phyloP scores from a whole-genome alignment of 2,329 filamentous ascomycete species.

The Ophiostoma fasciatum region DNA sequence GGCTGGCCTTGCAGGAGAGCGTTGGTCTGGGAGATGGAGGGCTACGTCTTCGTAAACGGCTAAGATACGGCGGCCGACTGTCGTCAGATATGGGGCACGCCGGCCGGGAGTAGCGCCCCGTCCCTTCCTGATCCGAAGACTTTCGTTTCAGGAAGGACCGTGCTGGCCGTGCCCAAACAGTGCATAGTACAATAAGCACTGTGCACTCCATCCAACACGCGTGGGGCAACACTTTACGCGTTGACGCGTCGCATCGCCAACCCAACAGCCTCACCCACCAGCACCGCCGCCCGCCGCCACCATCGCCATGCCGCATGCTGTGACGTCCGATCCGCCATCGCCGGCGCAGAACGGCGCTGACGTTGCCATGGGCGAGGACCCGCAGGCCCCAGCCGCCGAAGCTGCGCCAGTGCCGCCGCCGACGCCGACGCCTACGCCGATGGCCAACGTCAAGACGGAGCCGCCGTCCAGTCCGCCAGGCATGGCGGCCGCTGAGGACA shows the following conservation, averaged over 20 bases:
- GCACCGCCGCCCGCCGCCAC: not conserved
- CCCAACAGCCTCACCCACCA: not conserved
- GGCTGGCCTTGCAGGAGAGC: too few species aligned
- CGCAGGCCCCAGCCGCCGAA: too few species aligned
- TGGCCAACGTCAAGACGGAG: constrained; percentile 6
- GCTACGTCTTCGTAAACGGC: too few species aligned
- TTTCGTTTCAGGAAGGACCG: too few species aligned
- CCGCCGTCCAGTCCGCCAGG: constrained; percentile 3
- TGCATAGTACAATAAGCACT: too few species aligned
- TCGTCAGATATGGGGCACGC: too few species aligned
- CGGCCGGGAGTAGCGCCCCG: too few species aligned
- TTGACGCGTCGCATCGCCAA: constrained; percentile 14
- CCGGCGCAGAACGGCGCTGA: constrained; percentile 9
- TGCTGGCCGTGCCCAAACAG: too few species aligned
- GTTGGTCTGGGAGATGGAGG: too few species aligned
- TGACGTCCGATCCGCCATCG: constrained; percentile 18
- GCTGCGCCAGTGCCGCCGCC: constrained; percentile 5
- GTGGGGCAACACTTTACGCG: constrained; percentile 11
- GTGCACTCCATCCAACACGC: too few species aligned
- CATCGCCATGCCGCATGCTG: constrained; percentile 30
- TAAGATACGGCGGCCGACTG: too few species aligned
- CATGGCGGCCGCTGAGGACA: constrained; percentile 10
- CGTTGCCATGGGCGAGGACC: constrained; percentile 14
- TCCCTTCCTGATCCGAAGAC: too few species aligned
- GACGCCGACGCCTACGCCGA: not conserved